Percentiles rank a stretch among this genome's conserved stretches.
Evolutionary conservation across 345 rosid species (phyloP).

Genomic region (Conringia planisiliqua): DNA sequence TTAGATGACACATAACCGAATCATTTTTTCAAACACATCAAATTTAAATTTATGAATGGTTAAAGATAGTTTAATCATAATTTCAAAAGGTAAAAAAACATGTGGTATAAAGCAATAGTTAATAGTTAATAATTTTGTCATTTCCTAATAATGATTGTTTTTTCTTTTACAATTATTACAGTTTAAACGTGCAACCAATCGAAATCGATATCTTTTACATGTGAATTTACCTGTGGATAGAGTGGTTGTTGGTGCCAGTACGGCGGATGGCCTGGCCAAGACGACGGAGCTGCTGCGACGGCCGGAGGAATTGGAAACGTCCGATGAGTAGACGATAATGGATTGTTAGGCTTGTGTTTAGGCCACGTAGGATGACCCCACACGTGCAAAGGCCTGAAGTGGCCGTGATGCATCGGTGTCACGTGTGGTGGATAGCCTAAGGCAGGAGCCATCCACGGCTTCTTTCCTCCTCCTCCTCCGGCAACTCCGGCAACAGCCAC

Average conservation of each 20-base stretch:
- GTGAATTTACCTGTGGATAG: slow-evolving; percentile 30
- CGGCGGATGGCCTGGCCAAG: slow-evolving; percentile 44
- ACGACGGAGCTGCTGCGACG: slow-evolving; percentile 39
- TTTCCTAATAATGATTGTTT: neutral
- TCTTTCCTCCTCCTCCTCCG: slow-evolving; percentile 42
- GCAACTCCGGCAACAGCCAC: slow-evolving; percentile 28
- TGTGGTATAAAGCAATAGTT: too few relatives aligned
- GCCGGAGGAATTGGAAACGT: slow-evolving; percentile 28
- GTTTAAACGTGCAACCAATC: neutral
- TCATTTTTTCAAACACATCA: too few relatives aligned
- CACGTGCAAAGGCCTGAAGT: slow-evolving; percentile 73
- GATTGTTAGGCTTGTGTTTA: slow-evolving; percentile 44
- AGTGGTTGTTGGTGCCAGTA: slow-evolving; percentile 61
- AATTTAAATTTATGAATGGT: too few relatives aligned
- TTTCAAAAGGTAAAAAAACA: too few relatives aligned
- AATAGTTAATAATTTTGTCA: neutral
- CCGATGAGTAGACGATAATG: slow-evolving; percentile 38
- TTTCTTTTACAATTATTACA: neutral
- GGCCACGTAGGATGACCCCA: slow-evolving; percentile 99
- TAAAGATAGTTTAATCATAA: too few relatives aligned
- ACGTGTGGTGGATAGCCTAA: slow-evolving; percentile 73
- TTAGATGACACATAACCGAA: too few relatives aligned
- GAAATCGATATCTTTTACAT: neutral
- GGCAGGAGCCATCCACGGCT: slow-evolving; percentile 56
- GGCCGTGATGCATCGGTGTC: slow-evolving; percentile 42